Evolutionary conservation across 352 stramenopile genomes (phyloP).

Genomic region (Globisporangium barbulae): DNA sequence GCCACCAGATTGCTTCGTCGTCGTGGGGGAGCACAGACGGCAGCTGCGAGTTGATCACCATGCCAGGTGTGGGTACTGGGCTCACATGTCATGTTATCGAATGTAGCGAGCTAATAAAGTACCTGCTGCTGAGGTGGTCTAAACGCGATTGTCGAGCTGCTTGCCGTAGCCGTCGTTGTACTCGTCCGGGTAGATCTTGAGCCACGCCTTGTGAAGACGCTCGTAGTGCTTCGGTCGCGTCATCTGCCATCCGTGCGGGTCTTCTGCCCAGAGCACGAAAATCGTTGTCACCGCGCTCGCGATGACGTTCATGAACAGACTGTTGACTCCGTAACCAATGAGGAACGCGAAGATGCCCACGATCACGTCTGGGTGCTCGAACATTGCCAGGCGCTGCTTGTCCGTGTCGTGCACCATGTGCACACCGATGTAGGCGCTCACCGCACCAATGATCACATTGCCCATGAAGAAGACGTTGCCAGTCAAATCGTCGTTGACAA

Average conservation of each 20-base stretch:
- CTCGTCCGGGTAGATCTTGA: conserved; percentile 79
- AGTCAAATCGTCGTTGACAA: conserved; percentile 88
- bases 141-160: conserved; percentile 28
- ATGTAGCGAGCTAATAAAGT: conserved; percentile 2
- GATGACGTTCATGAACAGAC: conserved; percentile 72
- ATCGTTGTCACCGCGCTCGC: conserved; percentile 74
- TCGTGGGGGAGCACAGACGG: background rate
- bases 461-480: conserved; percentile 84
- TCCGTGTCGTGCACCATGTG: conserved; percentile 48
- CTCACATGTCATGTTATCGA: background rate
- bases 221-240: conserved; percentile 72
- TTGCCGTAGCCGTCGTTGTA: conserved; percentile 85
- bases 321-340: conserved; percentile 73
- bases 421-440: conserved; percentile 64
- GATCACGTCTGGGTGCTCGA: conserved; percentile 60
- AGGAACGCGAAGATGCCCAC: conserved; percentile 73
- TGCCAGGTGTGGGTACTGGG: no score
- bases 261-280: conserved; percentile 83
- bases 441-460: conserved; percentile 66
- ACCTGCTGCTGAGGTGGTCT: background rate
- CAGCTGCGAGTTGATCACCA: background rate
- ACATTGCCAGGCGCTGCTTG: conserved; percentile 52
- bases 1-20: background rate
- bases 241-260: conserved; percentile 70
- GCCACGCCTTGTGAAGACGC: conserved; percentile 67